Evolutionary conservation across 495 filamentous ascomycete species (phyloP), one percentile per base, ranked within the genome.

Genomic region (Penicillium atrosanguineum): DNA sequence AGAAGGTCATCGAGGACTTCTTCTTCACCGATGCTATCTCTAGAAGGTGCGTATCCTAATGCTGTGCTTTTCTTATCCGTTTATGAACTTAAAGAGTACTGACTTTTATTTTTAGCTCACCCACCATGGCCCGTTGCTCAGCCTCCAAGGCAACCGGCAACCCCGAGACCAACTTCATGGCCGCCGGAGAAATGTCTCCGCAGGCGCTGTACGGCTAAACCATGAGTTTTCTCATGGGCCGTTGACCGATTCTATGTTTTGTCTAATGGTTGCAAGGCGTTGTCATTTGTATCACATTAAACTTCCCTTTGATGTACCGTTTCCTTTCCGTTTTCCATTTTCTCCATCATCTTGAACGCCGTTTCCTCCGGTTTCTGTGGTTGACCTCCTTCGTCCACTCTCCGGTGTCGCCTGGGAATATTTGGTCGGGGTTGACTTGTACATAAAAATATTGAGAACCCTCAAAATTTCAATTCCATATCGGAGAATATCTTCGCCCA

Each of bases 11-110:
- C 57, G 83, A 96, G 60, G 89, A 98, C 70, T 98, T 97, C 72
- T 98, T 88, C 75, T 96, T 98, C 68, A 98, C 94, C 55, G 94
- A 98, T 70, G 82, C 85, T 19, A 97, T 98, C 65, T 94, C 90
- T 11, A 86, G 95, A 78, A 95, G 90, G 90, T 92, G 73, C 65
- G 82, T 67, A 18, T n/a, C 36, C n/a, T 14, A 7, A 44, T 3
- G 9, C 39, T 1, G 1, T 36, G 44, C 11, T 12, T 45, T 15
- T 40, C 15, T 31, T 36, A 19, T 54, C 42, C 11, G 12, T 29
- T 11, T 2, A 37, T 14, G 18, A 20, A 44, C 7, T 12, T 28
- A 21, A 12, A 19, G 8, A 34, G 11, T 14, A 37, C 71, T 82
- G 59, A 72, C 38, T 42, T 29, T 52, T 25, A 11, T 45, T 15